Evolutionary conservation across 2,329 filamentous ascomycete genomes (phyloP).

Genomic region (Aspergillus cejpii): DNA sequence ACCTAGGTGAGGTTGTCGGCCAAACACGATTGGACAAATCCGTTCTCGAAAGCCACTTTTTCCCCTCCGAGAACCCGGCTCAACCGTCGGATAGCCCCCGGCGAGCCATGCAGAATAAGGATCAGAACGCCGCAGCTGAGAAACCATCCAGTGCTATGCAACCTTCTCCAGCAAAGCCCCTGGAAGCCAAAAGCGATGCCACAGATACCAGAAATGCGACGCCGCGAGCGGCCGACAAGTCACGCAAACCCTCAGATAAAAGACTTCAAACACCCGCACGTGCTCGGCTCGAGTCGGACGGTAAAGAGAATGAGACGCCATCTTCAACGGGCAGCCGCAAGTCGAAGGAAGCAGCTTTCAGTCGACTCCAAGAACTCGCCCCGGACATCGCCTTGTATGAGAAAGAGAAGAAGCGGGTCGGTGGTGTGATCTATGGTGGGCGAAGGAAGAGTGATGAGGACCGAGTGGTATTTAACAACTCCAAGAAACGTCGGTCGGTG

Average conservation of each 20-base stretch:
- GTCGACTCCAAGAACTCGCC: conserved; percentile 67
- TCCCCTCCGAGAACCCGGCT: conserved; percentile 32
- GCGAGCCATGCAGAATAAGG: conserved; percentile 32
- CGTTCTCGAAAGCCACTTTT: conserved; percentile 64
- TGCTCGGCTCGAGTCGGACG: conserved; percentile 48
- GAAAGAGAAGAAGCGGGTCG: conserved; percentile 81
- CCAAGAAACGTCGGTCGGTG: conserved; percentile 41
- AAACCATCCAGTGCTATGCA: conserved; percentile 17
- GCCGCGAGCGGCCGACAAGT: conserved; percentile 24
- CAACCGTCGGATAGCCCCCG: conserved; percentile 13
- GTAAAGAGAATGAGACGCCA: conserved; percentile 80
- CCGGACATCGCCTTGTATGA: conserved; percentile 85
- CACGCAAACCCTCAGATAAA: conserved; percentile 25
- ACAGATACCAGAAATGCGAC: conserved; percentile 20
- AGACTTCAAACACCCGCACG: conserved; percentile 49
- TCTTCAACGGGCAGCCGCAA: conserved; percentile 70
- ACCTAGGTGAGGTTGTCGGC: conserved; percentile 86
- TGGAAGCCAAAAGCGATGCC: conserved; percentile 15
- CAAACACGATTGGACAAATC: conserved; percentile 74
- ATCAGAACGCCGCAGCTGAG: conserved; percentile 27
- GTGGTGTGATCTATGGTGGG: conserved; percentile 57
- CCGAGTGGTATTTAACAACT: conserved; percentile 25
- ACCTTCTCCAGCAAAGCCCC: conserved; percentile 17
- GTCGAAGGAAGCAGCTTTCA: conserved; percentile 78
- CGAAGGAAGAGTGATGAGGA: conserved; percentile 42